These are phyloP conservation scores for Brachypodium distachyon DNA, from an alignment of 202 grass and related monocot species.

Conservation along the genomic window DNA sequence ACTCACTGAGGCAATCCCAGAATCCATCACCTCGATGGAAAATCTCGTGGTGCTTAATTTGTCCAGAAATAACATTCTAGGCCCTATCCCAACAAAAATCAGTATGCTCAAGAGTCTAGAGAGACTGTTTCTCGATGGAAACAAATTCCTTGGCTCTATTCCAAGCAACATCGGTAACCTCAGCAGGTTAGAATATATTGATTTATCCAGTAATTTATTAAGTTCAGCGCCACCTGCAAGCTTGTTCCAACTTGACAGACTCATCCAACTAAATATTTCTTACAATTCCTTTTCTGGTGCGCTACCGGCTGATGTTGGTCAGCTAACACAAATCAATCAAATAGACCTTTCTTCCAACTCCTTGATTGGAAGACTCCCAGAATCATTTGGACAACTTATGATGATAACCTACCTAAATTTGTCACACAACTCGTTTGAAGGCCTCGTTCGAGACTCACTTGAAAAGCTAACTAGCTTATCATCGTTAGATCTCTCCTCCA, in stretches of 20 bases:
- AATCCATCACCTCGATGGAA: background rate
- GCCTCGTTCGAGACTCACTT: constrained; percentile 14
- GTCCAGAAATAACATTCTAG: background rate
- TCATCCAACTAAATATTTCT: background rate
- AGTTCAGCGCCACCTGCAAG: background rate
- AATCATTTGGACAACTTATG: constrained; percentile 12
- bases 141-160: background rate
- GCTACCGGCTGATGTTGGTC: background rate
- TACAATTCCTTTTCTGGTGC: background rate
- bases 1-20: background rate
- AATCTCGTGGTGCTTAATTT: background rate
- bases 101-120: background rate
- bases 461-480: constrained; percentile 11
- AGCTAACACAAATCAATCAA: background rate
- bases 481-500: constrained; percentile 15
- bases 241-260: background rate
- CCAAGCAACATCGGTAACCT: background rate
- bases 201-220: background rate
- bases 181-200: background rate
- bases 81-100: background rate
- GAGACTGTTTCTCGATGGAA: background rate
- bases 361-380: constrained; percentile 8
- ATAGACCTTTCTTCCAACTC: constrained; percentile 19
- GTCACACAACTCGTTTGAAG: constrained; percentile 12
- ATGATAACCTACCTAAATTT: constrained; percentile 14